Evolutionary conservation across 2,329 filamentous ascomycete species (phyloP), one percentile per base, ranked within the genome.

Genomic region (Fusarium solani-melongenae): DNA sequence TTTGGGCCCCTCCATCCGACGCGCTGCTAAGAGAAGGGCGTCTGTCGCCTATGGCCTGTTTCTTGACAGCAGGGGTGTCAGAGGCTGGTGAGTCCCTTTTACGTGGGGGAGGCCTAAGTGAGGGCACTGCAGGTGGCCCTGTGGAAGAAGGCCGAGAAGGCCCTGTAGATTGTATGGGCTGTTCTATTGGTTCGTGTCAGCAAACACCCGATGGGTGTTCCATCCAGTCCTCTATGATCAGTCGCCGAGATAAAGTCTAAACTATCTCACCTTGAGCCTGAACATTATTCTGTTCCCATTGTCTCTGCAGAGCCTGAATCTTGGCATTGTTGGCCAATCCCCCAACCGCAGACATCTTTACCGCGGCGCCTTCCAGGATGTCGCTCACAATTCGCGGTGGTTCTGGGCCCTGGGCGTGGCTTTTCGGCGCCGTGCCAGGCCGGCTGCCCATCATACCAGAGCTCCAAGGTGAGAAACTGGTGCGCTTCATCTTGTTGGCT

Each of bases 251-350:
- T 57, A 12, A 31, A 41, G 20, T n/a, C 12, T 9, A 36, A 7
- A 2, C 8, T 22, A 20, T 51, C 69, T 49, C 34, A 74, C 72
- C 38, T 64, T 55, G 69, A 9, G 27, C 27, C 11, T 31, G 46
- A 31, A 15, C 46, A 53, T 53, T 62, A 20, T 39, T 66, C 29
- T 44, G 57, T 62, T 79, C 78, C 82, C 82, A 83, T 15, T 77
- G 62, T 34, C 69, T 70, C 63, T 83, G 81, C 20, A 79, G 65
- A 5, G 74, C 77, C 56, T 75, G 22, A 6, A 83, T 81, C 29
- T 67, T 77, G 31, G 76, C 65, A 31, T 70, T 67, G 7, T 51
- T 56, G 2, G 75, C 61, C 60, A 79, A 22, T 5, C 62, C 29
- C 4, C 36, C 51, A 36, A 51, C 31, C 12, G 46, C 46, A 17